Percentiles rank a stretch among this genome's conserved stretches.
Evolutionary conservation across 1,139 yeast species (phyloP).

Genomic region (Groenewaldozyma auringiensis): DNA sequence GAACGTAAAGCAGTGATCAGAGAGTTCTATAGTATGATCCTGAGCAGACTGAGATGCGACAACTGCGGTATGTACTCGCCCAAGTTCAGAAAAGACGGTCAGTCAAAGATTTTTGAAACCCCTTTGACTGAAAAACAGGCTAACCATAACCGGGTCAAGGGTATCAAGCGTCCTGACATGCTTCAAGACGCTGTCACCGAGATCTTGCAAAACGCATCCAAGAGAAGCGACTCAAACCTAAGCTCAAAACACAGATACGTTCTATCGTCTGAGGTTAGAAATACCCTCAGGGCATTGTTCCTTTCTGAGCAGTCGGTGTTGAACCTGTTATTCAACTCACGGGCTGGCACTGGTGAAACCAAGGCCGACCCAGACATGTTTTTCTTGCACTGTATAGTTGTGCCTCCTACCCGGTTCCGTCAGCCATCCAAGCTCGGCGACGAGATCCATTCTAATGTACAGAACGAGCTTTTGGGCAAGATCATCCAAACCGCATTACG

Average conservation of each 20-base stretch:
- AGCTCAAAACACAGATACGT: conserved; percentile 63
- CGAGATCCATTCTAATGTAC: conserved; percentile 89
- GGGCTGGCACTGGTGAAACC: conserved; percentile 48
- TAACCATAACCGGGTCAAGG: conserved; percentile 75
- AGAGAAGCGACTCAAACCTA: conserved; percentile 28
- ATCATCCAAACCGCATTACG: conserved; percentile 71
- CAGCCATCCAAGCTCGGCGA: conserved; percentile 96
- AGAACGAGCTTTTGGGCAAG: conserved; percentile 78
- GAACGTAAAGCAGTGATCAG: conserved; percentile 74
- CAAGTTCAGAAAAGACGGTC: conserved; percentile 89
- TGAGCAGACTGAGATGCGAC: conserved; percentile 81
- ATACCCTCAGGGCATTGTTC: conserved; percentile 68
- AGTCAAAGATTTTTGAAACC: conserved; percentile 83
- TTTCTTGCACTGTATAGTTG: conserved; percentile 78
- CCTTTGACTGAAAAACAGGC: conserved; percentile 72
- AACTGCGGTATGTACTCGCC: conserved; percentile 97
- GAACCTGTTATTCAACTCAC: conserved; percentile 58
- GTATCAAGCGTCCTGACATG: conserved; percentile 67
- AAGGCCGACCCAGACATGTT: conserved; percentile 74
- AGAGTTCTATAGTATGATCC: conserved; percentile 64
- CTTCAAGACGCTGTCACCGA: conserved; percentile 29
- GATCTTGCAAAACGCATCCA: conserved; percentile 21
- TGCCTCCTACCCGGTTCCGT: conserved; percentile 95
- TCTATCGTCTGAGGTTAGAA: conserved; percentile 78
- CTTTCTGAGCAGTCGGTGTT: conserved; percentile 43